Evolutionary conservation across 768 basidiomycete genomes (phyloP).

Genomic region (Boletus eberwhitei): DNA sequence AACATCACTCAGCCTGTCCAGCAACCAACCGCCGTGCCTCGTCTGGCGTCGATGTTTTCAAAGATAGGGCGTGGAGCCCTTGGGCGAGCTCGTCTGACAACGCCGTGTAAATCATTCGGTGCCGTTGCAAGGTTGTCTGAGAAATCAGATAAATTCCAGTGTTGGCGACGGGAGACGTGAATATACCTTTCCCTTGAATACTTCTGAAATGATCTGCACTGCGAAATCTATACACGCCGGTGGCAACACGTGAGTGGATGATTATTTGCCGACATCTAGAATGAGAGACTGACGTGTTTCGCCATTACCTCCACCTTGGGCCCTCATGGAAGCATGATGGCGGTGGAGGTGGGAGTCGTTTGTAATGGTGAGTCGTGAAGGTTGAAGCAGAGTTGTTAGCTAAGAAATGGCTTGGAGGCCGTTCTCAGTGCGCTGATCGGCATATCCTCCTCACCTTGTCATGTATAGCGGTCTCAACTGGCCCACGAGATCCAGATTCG

Average conservation of each 20-base stretch:
- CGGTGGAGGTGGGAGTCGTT: slow-evolving; percentile 87
- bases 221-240: slow-evolving; percentile 60
- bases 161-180: slow-evolving; percentile 1
- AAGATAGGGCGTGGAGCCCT: slow-evolving; percentile 74
- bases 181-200: slow-evolving; percentile 70
- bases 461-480: slow-evolving; percentile 58
- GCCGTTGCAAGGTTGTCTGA: slow-evolving; percentile 75
- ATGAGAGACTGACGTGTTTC: slow-evolving; percentile 71
- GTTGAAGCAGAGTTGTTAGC: slow-evolving; percentile 61
- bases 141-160: slow-evolving; percentile 12
- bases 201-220: slow-evolving; percentile 66
- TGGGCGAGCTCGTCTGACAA: slow-evolving; percentile 66
- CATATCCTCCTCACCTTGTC: slow-evolving; percentile 44
- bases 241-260: slow-evolving; percentile 24
- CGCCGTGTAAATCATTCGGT: slow-evolving; percentile 73
- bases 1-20: slow-evolving; percentile 22
- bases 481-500: slow-evolving; percentile 36
- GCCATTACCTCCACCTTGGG: slow-evolving; percentile 58
- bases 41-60: slow-evolving; percentile 68
- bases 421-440: slow-evolving; percentile 24
- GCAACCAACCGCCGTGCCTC: slow-evolving; percentile 36
- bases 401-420: slow-evolving; percentile 33
- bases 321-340: slow-evolving; percentile 81
- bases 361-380: slow-evolving; percentile 59
- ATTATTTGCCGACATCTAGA: slow-evolving; percentile 13